Percentiles rank a stretch among this genome's conserved stretches.
Evolutionary conservation across 1,284 basidiomycete species (phyloP).

Genomic region (Megacollybia platyphylla): DNA sequence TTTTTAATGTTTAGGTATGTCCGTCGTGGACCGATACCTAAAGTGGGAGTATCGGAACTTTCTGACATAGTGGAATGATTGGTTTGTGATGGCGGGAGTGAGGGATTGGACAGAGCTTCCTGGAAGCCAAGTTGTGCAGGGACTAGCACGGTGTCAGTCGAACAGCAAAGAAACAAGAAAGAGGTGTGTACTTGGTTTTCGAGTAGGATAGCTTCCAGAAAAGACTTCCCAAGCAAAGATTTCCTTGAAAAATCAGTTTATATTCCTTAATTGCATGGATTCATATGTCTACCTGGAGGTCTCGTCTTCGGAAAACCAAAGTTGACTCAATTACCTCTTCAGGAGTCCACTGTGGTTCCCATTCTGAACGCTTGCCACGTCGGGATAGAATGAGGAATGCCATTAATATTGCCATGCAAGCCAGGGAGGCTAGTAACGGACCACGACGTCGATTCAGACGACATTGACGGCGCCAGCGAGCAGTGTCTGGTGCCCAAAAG

Average conservation of each 20-base stretch:
- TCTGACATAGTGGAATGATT: conserved; percentile 7
- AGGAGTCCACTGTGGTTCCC: conserved; percentile 26
- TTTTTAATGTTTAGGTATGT: conserved; percentile 46
- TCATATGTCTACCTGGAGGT: conserved; percentile 27
- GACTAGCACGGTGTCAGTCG: conserved; percentile 20
- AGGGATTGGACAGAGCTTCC: conserved; percentile 30
- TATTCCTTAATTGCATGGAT: neutral
- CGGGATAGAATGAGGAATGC: conserved; percentile 29
- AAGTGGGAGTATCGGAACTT: conserved; percentile 22
- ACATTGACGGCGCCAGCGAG: conserved; percentile 25
- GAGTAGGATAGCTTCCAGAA: conserved; percentile 62
- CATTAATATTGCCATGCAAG: conserved; percentile 25
- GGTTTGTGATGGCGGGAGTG: conserved; percentile 23
- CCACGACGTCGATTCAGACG: conserved; percentile 28
- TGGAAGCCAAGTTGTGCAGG: conserved; percentile 28
- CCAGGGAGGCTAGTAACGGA: conserved; percentile 23
- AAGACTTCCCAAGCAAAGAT: conserved; percentile 74
- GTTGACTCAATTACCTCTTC: conserved; percentile 27
- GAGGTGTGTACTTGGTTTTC: conserved; percentile 33
- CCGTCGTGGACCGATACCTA: conserved; percentile 45
- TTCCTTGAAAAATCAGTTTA: conserved; percentile 12
- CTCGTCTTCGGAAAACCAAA: conserved; percentile 45
- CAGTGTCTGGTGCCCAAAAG: conserved; percentile 39
- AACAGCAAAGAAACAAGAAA: neutral
- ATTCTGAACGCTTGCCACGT: conserved; percentile 19